These are phyloP conservation scores for Solanum lycopersicoides DNA, from an alignment of 257 asterid species.

Conservation along the genomic window DNA sequence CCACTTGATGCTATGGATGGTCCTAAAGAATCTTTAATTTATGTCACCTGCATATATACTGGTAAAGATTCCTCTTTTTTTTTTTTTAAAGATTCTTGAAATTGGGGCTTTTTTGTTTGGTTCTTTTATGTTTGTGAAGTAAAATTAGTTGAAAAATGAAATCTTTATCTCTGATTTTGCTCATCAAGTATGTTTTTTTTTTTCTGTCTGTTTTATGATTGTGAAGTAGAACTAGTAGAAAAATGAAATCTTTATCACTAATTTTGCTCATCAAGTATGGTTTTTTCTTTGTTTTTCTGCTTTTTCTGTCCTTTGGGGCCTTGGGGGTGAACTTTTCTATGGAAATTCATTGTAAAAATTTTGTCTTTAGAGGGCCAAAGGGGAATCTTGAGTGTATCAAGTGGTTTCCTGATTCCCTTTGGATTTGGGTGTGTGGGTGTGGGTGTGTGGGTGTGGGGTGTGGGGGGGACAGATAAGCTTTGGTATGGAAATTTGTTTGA, in stretches of 20 bases:
- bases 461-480: not conserved
- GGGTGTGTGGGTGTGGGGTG: no score
- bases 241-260: not conserved
- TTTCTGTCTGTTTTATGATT: not conserved
- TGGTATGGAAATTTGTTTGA: not conserved
- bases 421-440: no score
- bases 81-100: not conserved
- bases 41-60: slow-evolving; percentile 81
- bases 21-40: slow-evolving; percentile 74
- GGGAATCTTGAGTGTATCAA: not conserved
- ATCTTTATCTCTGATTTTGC: not conserved
- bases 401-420: not conserved
- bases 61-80: slow-evolving; percentile 17
- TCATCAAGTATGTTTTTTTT: not conserved
- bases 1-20: slow-evolving; percentile 95
- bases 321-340: not conserved
- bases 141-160: not conserved
- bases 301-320: not conserved
- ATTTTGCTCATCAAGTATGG: not conserved
- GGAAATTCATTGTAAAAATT: not conserved
- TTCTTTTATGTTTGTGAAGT: not conserved
- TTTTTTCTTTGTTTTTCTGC: not conserved
- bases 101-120: not conserved
- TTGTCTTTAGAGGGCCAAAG: not conserved
- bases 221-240: not conserved